phyloP scores from a whole-genome alignment of 202 grass and related monocot species.

The Cymbopogon flexuosus region DNA sequence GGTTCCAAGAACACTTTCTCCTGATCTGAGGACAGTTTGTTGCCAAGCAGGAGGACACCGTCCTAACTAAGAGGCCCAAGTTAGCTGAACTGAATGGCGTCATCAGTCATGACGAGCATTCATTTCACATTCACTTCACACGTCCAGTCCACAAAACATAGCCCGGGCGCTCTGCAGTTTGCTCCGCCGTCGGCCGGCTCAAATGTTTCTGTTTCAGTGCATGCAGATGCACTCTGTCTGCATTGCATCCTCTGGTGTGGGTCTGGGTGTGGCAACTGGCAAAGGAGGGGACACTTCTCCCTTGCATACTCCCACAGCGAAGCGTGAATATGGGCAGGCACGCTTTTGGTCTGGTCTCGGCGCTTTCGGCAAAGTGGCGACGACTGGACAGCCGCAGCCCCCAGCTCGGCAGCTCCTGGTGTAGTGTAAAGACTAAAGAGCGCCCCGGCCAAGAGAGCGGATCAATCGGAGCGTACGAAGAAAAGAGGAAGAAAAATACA shows the following conservation, averaged over 20 bases:
- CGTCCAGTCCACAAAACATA: not conserved
- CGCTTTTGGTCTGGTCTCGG: not conserved
- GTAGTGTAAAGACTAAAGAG: conserved; percentile 7
- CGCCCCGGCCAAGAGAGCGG: not conserved
- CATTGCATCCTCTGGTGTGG: not conserved
- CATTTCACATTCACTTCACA: not conserved
- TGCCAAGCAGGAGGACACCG: not conserved
- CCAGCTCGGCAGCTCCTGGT: not conserved
- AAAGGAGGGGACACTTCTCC: not conserved
- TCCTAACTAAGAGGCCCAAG: not conserved
- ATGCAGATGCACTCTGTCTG: not conserved
- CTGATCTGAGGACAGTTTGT: not conserved
- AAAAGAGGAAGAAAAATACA: not conserved
- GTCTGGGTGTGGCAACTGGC: not conserved
- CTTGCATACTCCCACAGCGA: not conserved
- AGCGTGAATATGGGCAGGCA: not conserved
- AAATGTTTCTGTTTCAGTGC: not conserved
- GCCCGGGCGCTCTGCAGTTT: not conserved
- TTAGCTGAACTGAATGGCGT: not conserved
- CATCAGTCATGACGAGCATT: not conserved
- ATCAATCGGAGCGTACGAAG: not conserved
- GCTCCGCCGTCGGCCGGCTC: not conserved
- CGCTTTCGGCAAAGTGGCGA: conserved; percentile 38
- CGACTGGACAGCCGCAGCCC: not conserved
- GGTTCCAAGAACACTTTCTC: not conserved